phyloP scores from a whole-genome alignment of 352 stramenopile species.

The Globisporangium okanoganense region DNA sequence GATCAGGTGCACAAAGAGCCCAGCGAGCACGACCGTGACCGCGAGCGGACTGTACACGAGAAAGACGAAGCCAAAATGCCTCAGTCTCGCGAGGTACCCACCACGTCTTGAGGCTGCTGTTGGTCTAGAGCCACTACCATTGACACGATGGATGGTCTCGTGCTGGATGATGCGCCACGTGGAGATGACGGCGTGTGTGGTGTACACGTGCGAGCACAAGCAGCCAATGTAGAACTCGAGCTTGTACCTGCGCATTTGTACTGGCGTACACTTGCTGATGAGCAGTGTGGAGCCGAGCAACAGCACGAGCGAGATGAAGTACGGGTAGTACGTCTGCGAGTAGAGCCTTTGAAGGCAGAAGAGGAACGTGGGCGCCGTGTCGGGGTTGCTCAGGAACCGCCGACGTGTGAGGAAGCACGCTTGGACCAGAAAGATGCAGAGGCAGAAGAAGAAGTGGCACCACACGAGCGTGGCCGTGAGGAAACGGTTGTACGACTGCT shows the following conservation, averaged over 20 bases:
- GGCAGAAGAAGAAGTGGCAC: conserved; percentile 6
- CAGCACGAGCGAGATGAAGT: conserved; percentile 2
- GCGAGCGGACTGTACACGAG: background rate
- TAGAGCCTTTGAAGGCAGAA: background rate
- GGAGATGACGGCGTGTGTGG: background rate
- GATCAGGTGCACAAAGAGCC: conserved; percentile 9
- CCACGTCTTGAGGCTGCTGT: background rate
- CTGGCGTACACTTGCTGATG: background rate
- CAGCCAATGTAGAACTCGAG: conserved; percentile 7
- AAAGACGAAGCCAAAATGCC: background rate
- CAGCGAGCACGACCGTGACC: conserved; percentile 2
- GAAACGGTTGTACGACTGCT: conserved; percentile 1
- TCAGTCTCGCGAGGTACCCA: background rate
- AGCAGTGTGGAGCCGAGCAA: background rate
- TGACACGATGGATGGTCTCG: background rate
- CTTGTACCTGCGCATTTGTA: background rate
- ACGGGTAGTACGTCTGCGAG: conserved; percentile 1
- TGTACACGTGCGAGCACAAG: conserved; percentile 6
- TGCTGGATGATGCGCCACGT: conserved; percentile 7
- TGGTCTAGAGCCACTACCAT: background rate
- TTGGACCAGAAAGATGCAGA: background rate
- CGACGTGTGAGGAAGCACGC: background rate
- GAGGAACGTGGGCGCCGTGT: background rate
- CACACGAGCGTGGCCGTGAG: background rate
- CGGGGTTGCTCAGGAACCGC: background rate